Evolutionary conservation across 2,329 filamentous ascomycete genomes (phyloP), one percentile per base, ranked within the genome.

Genomic region (Tolypocladium nubicola): DNA sequence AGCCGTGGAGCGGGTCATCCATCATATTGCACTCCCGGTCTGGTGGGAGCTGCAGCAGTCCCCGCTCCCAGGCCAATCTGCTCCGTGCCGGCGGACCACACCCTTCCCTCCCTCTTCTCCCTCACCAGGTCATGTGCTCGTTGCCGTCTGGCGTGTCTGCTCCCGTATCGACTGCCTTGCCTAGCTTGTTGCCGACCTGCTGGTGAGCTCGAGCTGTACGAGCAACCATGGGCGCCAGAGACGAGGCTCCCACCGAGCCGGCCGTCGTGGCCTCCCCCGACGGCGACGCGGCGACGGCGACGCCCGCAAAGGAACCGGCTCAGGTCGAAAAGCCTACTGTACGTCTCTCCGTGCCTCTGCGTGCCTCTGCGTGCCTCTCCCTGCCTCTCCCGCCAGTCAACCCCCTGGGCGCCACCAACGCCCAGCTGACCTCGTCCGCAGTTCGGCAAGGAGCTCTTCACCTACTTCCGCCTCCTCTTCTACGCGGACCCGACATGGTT

Each of bases 401-500:
- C 1, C 3, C 30, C 10, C 47, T 10, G 3, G 26, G 16, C 45
- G 26, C 26, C 45, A 7, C 37, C 30, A 21, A 35, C 33, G 3
- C 30, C 19, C 10, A 10, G 47, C 47, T 52, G 5, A 52, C 47
- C 6, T 21, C 19, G 30, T 14, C 30, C 7, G 33, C 53, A 55
- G 53, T 45, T 43, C 26, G 39, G 45, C 38, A 38, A 45, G 16
- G 30, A 56, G 26, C 47, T 62, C 56, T 57, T 60, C 56, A 60
- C 53, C 54, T 79, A 75, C 63, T 76, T 79, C 61, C 71, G 71
- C 26, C 71, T 78, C 45, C 72, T 79, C 39, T 67, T 75, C 60
- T 77, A 75, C 58, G 76, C 73, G 57, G 67, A 76, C 52, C 76
- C 76, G 26, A 72, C 70, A 62, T 71, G 70, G 65, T 59, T 75